Evolutionary conservation across 192 early-diverging fungal genomes (phyloP).

Genomic region (Rhizoclosmatium globosum): DNA sequence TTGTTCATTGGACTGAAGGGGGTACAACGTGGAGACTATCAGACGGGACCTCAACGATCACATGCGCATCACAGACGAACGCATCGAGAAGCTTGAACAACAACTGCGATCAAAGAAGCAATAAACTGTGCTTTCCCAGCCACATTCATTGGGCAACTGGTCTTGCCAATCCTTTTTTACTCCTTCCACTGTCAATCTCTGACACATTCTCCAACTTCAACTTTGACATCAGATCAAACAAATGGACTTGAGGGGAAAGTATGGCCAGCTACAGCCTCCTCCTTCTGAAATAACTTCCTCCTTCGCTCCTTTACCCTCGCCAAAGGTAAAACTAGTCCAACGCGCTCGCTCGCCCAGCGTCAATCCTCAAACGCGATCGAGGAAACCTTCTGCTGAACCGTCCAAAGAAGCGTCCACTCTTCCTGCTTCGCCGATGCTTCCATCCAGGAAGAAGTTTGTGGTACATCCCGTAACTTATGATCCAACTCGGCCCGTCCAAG

Average conservation of each 20-base stretch:
- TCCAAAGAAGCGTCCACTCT: background rate
- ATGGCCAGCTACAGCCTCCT: constrained; percentile 14
- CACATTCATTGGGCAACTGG: background rate
- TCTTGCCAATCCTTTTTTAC: background rate
- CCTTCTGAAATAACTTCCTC: background rate
- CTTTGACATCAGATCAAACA: background rate
- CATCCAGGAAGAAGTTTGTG: background rate
- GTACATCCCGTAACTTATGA: constrained; percentile 29
- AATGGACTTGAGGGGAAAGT: constrained; percentile 20
- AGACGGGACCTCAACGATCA: constrained; percentile 9
- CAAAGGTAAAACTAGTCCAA: background rate
- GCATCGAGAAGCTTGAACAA: constrained; percentile 19
- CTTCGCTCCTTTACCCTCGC: background rate
- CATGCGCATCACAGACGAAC: constrained; percentile 19
- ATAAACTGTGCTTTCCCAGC: background rate
- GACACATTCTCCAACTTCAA: background rate
- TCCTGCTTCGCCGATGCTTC: background rate
- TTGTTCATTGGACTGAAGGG: constrained; percentile 1
- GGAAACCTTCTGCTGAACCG: background rate
- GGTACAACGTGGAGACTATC: constrained; percentile 10
- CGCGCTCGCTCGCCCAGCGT: background rate
- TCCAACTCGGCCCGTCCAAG: constrained; percentile 7
- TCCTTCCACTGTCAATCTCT: no score
- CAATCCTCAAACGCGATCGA: background rate
- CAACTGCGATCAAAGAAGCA: background rate